Conservation (phyloP, 1,139 yeast genomes). For the Meyerozyma guilliermondii region DNA sequence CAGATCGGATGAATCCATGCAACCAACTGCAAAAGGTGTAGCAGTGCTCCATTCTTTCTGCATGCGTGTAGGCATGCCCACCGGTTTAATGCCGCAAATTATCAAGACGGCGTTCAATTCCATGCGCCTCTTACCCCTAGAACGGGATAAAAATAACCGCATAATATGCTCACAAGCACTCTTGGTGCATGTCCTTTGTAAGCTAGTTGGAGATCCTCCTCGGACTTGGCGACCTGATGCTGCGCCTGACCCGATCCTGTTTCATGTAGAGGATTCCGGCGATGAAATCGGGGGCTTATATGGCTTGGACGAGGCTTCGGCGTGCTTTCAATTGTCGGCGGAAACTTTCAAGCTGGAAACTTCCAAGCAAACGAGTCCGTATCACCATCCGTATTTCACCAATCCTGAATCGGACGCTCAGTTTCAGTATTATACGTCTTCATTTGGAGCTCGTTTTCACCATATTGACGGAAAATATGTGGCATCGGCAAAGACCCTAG, state of each 20-base stretch:
- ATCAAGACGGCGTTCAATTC: constrained; percentile 58
- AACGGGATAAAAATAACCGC: constrained; percentile 60
- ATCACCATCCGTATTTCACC: constrained; percentile 71
- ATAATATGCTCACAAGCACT: constrained; percentile 62
- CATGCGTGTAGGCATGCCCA: constrained; percentile 48
- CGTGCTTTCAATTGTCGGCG: background rate
- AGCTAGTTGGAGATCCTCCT: constrained; percentile 62
- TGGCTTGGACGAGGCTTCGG: background rate
- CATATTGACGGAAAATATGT: constrained; percentile 42
- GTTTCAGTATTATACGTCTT: constrained; percentile 69
- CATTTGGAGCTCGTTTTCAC: constrained; percentile 62
- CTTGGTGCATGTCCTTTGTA: constrained; percentile 58
- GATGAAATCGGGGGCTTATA: background rate
- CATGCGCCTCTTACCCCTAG: constrained; percentile 66
- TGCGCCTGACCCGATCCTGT: constrained; percentile 18
- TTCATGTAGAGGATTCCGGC: background rate
- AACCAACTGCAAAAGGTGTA: constrained; percentile 92
- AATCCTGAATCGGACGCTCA: constrained; percentile 87
- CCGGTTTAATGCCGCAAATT: constrained; percentile 35
- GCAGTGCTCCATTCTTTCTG: constrained; percentile 62
- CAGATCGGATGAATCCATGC: constrained; percentile 43
- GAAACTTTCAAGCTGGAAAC: background rate
- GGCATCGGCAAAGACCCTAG: constrained; percentile 70
- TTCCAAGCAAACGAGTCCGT: constrained; percentile 50
- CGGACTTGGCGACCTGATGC: constrained; percentile 63